Conservation (phyloP, 345 rosid species). For the Syzygium grande region DNA sequence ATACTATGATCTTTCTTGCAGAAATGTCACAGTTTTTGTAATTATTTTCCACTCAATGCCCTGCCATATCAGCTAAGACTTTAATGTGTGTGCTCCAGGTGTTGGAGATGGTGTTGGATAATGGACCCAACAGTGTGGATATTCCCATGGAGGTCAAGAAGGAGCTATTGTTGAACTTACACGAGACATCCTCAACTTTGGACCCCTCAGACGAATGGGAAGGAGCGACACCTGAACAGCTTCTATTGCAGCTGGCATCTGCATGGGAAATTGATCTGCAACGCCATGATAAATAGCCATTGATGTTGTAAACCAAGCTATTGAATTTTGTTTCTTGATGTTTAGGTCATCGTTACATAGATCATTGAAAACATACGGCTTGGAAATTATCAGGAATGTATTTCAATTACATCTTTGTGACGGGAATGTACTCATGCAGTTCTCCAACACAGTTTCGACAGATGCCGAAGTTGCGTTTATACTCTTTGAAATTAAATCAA, state of each 20-base stretch:
- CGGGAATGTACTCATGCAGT: background rate
- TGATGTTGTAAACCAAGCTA: background rate
- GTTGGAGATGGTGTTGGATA: conserved; percentile 69
- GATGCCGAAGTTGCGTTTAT: background rate
- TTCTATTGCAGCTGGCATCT: conserved; percentile 77
- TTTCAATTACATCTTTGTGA: background rate
- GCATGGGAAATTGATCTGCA: conserved; percentile 84
- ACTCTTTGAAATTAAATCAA: background rate
- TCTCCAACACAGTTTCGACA: background rate
- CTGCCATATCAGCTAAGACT: background rate
- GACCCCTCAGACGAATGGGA: conserved; percentile 96
- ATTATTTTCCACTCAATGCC: background rate
- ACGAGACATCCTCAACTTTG: conserved; percentile 62
- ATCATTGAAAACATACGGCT: background rate
- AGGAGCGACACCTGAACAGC: conserved; percentile 72
- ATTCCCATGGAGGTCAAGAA: conserved; percentile 81
- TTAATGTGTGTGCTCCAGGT: conserved; percentile 31
- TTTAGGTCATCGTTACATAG: background rate
- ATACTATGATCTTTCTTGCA: background rate
- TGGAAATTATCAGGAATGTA: background rate
- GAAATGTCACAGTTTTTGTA: background rate
- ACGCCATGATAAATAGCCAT: conserved; percentile 49
- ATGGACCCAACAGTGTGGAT: conserved; percentile 59
- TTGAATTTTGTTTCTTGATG: background rate
- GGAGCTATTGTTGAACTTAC: conserved; percentile 65